These are phyloP conservation scores for Zygotorulaspora sp. DNA, from an alignment of 805 yeast species.

Conservation along the genomic window DNA sequence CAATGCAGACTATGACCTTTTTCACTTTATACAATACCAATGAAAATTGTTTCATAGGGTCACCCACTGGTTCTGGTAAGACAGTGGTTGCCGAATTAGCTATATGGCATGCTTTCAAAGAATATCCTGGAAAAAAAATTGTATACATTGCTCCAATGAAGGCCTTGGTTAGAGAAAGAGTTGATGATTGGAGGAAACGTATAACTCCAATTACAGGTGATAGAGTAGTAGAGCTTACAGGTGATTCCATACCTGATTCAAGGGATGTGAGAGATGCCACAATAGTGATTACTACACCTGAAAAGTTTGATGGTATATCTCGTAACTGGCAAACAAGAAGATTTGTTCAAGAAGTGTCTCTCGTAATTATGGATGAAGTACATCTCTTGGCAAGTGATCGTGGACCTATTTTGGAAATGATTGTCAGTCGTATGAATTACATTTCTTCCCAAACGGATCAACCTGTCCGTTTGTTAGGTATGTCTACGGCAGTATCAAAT, in stretches of 20 bases:
- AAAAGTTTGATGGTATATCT: slow-evolving; percentile 96
- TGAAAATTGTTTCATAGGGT: slow-evolving; percentile 83
- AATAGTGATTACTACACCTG: slow-evolving; percentile 89
- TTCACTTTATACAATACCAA: slow-evolving; percentile 79
- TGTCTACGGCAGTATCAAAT: slow-evolving; percentile 92
- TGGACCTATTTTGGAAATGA: slow-evolving; percentile 94
- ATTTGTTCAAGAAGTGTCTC: slow-evolving; percentile 73
- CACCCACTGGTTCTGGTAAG: slow-evolving; percentile 98
- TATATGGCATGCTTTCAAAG: slow-evolving; percentile 90
- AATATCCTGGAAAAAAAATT: slow-evolving; percentile 77
- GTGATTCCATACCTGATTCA: slow-evolving; percentile 87
- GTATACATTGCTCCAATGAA: slow-evolving; percentile 92
- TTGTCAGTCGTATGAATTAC: slow-evolving; percentile 79
- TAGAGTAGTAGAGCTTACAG: slow-evolving; percentile 82
- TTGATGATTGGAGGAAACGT: slow-evolving; percentile 77
- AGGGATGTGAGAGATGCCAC: slow-evolving; percentile 80
- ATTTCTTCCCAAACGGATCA: slow-evolving; percentile 64
- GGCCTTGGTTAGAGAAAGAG: slow-evolving; percentile 94
- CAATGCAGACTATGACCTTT: slow-evolving; percentile 97
- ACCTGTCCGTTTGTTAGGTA: slow-evolving; percentile 83
- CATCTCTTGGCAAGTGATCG: slow-evolving; percentile 95
- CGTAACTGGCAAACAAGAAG: slow-evolving; percentile 85
- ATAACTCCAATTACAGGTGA: slow-evolving; percentile 90
- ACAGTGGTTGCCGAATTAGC: slow-evolving; percentile 96
- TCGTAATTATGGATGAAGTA: slow-evolving; percentile 92